These are phyloP conservation scores for Prunus fruticosa DNA, from an alignment of 306 rosid genomes.

Conservation along the genomic window DNA sequence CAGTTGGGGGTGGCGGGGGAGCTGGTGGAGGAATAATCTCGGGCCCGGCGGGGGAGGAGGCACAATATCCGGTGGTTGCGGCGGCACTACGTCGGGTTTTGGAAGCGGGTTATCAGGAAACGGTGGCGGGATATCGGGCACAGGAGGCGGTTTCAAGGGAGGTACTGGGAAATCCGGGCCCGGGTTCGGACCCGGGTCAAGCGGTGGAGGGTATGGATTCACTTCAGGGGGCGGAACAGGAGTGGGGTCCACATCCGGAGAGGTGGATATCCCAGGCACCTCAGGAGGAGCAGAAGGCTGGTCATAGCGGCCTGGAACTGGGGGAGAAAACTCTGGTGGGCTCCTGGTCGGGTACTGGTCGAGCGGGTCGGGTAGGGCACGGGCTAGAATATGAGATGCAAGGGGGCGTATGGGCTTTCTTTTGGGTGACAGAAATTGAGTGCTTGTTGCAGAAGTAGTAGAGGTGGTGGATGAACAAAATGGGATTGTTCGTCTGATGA, in stretches of 20 bases:
- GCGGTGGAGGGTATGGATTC: conserved; percentile 26
- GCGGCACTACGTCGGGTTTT: conserved; percentile 35
- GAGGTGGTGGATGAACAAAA: conserved; percentile 1
- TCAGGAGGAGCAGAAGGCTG: conserved; percentile 36
- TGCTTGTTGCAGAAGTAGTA: neutral
- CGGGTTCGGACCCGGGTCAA: conserved; percentile 11
- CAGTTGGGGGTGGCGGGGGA: conserved; percentile 1
- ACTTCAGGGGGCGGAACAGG: conserved; percentile 34
- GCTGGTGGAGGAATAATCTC: conserved; percentile 29
- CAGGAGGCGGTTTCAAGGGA: conserved; percentile 36
- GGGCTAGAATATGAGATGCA: neutral
- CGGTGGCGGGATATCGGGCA: conserved; percentile 26
- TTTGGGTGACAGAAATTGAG: neutral
- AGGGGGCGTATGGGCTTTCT: neutral
- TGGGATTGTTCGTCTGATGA: conserved; percentile 37
- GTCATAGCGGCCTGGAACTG: neutral
- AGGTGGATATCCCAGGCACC: conserved; percentile 16
- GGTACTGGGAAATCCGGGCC: conserved; percentile 48
- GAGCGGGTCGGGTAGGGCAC: conserved; percentile 16
- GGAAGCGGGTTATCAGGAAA: conserved; percentile 17
- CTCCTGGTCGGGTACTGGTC: conserved; percentile 18
- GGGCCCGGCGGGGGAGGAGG: conserved; percentile 27
- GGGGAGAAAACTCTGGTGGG: conserved; percentile 4
- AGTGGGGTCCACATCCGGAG: conserved; percentile 33
- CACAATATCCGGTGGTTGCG: conserved; percentile 17